phyloP scores from a whole-genome alignment of 208 protist genomes.

The Acanthamoeba sp. region DNA sequence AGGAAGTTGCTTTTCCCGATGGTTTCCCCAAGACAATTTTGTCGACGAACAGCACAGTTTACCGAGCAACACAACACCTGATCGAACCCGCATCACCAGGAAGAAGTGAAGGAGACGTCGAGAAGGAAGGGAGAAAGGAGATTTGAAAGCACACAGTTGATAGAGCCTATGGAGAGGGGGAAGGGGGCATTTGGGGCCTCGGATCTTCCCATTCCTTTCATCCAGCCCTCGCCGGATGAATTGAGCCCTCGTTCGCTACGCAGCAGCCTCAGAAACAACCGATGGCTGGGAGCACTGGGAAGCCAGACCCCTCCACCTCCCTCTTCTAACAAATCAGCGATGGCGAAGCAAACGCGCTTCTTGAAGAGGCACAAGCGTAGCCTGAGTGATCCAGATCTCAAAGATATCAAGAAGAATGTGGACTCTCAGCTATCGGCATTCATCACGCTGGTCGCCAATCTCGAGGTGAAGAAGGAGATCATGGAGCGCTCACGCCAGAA shows the following conservation, averaged over 20 bases:
- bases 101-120: too few relatives aligned
- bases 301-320: slow-evolving; percentile 11
- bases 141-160: too few relatives aligned
- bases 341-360: not conserved
- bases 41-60: too few relatives aligned
- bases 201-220: not conserved
- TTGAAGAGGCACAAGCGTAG: slow-evolving; percentile 3
- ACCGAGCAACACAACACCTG: too few relatives aligned
- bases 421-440: slow-evolving; percentile 35
- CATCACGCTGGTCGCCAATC: slow-evolving; percentile 46
- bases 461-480: slow-evolving; percentile 53
- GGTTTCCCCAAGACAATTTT: too few relatives aligned
- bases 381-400: slow-evolving; percentile 33
- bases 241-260: slow-evolving; percentile 12
- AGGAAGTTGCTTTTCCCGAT: too few relatives aligned
- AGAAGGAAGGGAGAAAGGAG: too few relatives aligned
- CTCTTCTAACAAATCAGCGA: not conserved
- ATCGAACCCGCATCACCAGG: too few relatives aligned
- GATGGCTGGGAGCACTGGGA: not conserved
- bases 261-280: not conserved
- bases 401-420: slow-evolving; percentile 61
- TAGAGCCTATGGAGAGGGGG: not conserved
- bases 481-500: not conserved
- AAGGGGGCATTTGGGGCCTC: not conserved
- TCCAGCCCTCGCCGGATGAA: not conserved